Evolutionary conservation across 2,329 filamentous ascomycete species (phyloP).

Genomic region (Fusarium dimerum): DNA sequence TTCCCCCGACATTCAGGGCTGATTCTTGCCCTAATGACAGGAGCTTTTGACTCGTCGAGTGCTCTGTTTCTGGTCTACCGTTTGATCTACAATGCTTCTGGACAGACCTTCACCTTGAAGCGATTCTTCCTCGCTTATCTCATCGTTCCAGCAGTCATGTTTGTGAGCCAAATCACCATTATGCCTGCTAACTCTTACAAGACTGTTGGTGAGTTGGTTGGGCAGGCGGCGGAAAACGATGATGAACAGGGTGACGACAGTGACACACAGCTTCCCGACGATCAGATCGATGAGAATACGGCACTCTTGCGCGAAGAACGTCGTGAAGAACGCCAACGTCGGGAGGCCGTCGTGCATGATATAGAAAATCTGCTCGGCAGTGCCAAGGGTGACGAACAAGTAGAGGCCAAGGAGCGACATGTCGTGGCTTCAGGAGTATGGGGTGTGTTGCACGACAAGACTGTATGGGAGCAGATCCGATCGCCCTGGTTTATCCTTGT

Average conservation of each 20-base stretch:
- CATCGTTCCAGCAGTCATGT: constrained; percentile 66
- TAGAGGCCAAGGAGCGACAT: constrained; percentile 67
- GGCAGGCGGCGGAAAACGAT: constrained; percentile 62
- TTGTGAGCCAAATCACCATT: constrained; percentile 66
- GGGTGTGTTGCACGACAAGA: constrained; percentile 77
- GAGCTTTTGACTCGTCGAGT: constrained; percentile 81
- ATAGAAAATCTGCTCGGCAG: constrained; percentile 74
- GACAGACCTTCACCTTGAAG: constrained; percentile 57
- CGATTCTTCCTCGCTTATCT: constrained; percentile 75
- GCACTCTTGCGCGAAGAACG: constrained; percentile 57
- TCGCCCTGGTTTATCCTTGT: constrained; percentile 86
- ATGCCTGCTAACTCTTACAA: constrained; percentile 81
- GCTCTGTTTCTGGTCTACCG: constrained; percentile 77
- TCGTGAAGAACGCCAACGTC: constrained; percentile 59
- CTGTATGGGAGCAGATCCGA: constrained; percentile 70
- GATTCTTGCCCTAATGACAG: constrained; percentile 78
- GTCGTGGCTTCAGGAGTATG: constrained; percentile 76
- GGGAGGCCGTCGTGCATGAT: constrained; percentile 65
- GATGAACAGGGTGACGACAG: constrained; percentile 32
- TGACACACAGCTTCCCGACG: constrained; percentile 39
- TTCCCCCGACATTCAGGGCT: constrained; percentile 76
- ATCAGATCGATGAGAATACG: constrained; percentile 60
- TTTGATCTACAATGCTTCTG: constrained; percentile 63
- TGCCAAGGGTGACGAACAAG: constrained; percentile 60
- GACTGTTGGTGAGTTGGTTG: constrained; percentile 79